Conservation (phyloP, 805 yeast species). For the Ogataea angusta region DNA sequence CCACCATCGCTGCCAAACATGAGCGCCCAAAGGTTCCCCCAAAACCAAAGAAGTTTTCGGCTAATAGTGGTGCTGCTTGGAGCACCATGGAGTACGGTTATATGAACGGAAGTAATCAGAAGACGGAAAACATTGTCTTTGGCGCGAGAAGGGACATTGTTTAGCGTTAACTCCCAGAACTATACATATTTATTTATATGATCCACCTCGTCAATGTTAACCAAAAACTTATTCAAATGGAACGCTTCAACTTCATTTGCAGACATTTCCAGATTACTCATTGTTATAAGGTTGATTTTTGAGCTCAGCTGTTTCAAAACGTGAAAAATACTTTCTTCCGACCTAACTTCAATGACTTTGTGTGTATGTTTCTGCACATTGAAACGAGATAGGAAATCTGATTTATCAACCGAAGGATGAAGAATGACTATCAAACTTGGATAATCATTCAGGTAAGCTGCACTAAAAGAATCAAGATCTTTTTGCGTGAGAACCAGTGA, state of each 20-base stretch:
- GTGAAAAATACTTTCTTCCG: conserved; percentile 49
- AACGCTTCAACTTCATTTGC: conserved; percentile 16
- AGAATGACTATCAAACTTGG: conserved; percentile 27
- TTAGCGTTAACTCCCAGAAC: conserved; percentile 6
- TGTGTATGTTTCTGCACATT: conserved; percentile 24
- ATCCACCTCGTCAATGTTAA: conserved; percentile 21
- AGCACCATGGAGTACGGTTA: conserved; percentile 59
- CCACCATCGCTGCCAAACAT: conserved; percentile 46
- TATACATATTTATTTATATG: conserved; percentile 2
- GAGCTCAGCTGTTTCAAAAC: conserved; percentile 48
- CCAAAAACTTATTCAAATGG: conserved; percentile 27
- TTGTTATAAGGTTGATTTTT: conserved; percentile 23
- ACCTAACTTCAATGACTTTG: conserved; percentile 45
- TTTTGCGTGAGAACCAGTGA: conserved; percentile 21
- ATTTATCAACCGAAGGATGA: conserved; percentile 25
- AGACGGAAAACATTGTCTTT: conserved; percentile 50
- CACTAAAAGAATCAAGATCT: conserved; percentile 8
- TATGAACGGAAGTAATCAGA: conserved; percentile 55
- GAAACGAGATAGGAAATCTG: conserved; percentile 14
- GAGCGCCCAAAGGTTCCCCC: conserved; percentile 50
- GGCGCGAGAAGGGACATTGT: conserved; percentile 50
- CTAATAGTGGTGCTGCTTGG: conserved; percentile 41
- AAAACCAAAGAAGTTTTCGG: conserved; percentile 48
- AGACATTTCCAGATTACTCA: conserved; percentile 18
- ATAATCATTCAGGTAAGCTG: conserved; percentile 15